Conservation (phyloP, 768 basidiomycete genomes). For the Candolleomyces efflorescens region DNA sequence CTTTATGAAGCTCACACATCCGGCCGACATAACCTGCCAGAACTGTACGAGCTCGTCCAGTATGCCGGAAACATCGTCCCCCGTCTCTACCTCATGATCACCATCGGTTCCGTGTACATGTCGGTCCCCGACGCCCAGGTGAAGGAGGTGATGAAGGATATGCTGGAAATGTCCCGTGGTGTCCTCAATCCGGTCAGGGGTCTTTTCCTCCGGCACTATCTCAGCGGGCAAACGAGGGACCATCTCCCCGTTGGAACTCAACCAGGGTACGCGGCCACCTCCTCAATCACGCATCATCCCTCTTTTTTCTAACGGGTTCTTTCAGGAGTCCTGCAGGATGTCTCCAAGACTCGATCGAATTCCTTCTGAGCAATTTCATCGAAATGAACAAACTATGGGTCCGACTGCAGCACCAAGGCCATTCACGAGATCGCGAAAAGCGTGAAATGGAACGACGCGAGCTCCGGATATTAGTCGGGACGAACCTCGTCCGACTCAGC, state of each 20-base stretch:
- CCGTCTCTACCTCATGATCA: conserved; percentile 96
- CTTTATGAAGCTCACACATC: conserved; percentile 93
- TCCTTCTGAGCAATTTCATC: conserved; percentile 97
- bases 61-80: conserved; percentile 97
- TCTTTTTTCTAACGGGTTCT: neutral
- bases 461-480: conserved; percentile 93
- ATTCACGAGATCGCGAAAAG: conserved; percentile 95
- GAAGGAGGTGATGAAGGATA: conserved; percentile 99
- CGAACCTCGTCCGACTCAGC: conserved; percentile 92
- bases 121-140: conserved; percentile 94
- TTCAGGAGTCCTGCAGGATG: conserved; percentile 80
- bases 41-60: conserved; percentile 99
- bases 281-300: conserved; percentile 1
- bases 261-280: conserved; percentile 54
- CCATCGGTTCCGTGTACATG: conserved; percentile 99
- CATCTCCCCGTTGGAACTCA: conserved; percentile 88
- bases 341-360: conserved; percentile 91
- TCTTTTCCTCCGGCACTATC: conserved; percentile 92
- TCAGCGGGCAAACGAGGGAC: conserved; percentile 95
- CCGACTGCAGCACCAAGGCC: conserved; percentile 94
- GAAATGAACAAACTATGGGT: conserved; percentile 99
- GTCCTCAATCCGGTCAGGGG: conserved; percentile 97
- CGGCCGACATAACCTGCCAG: conserved; percentile 91
- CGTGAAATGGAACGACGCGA: conserved; percentile 95
- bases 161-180: conserved; percentile 99